phyloP scores from a whole-genome alignment of 2,329 filamentous ascomycete genomes.

The Madurella fahalii region DNA sequence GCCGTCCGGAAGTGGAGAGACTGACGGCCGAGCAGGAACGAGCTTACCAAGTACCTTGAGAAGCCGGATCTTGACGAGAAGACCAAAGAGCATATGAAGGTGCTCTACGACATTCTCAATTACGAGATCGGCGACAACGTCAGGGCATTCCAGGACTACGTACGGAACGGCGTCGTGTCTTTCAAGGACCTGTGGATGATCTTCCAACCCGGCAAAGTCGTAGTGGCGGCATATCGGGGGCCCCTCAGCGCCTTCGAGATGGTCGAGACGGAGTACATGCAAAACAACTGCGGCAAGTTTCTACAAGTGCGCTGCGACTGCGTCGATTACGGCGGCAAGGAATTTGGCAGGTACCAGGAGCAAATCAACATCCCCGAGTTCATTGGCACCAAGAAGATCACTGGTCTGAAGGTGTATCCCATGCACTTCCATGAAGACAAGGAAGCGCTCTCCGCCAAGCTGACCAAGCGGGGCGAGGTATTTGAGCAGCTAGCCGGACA shows the following conservation, averaged over 20 bases:
- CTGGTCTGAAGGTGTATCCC: conserved; percentile 42
- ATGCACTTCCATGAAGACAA: conserved; percentile 40
- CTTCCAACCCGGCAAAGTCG: conserved; percentile 43
- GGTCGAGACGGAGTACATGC: conserved; percentile 34
- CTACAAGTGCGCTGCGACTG: conserved; percentile 39
- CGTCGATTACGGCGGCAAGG: conserved; percentile 47
- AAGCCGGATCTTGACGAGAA: conserved; percentile 39
- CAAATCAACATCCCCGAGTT: conserved; percentile 39
- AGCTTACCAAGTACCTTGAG: conserved; percentile 40
- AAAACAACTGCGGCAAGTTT: conserved; percentile 36
- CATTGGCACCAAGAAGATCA: conserved; percentile 42
- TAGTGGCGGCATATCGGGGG: conserved; percentile 39
- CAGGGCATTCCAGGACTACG: conserved; percentile 47
- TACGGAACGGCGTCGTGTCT: conserved; percentile 50
- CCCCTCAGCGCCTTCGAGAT: conserved; percentile 39
- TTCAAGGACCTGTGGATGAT: conserved; percentile 53
- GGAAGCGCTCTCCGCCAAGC: conserved; percentile 31
- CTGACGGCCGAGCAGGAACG: conserved; percentile 31
- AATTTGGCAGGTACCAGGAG: conserved; percentile 39
- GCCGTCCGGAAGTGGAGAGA: background rate
- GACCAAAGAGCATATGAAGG: conserved; percentile 43
- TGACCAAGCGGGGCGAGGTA: conserved; percentile 39
- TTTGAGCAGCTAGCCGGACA: conserved; percentile 45
- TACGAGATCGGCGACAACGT: conserved; percentile 50
- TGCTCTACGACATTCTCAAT: conserved; percentile 46